Conservation (phyloP, 2,329 filamentous ascomycete genomes). For the Diplodia intermedia region DNA sequence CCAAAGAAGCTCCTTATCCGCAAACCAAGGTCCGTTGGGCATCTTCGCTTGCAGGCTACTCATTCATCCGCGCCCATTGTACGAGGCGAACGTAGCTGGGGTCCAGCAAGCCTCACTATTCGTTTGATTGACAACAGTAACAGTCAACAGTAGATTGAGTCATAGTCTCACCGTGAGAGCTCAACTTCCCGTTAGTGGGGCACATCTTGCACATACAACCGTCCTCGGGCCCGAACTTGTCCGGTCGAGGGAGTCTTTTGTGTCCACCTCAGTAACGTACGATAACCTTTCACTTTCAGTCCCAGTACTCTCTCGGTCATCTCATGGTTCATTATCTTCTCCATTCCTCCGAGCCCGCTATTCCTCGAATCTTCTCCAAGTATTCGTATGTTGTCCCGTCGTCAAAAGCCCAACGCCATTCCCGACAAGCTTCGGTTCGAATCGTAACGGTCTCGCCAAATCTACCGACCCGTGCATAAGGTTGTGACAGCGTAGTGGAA, state of each 20-base stretch:
- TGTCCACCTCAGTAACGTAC: background rate
- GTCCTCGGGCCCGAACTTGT: background rate
- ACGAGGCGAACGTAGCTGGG: conserved; percentile 14
- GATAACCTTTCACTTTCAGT: background rate
- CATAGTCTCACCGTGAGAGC: background rate
- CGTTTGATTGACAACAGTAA: background rate
- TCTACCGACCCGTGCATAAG: background rate
- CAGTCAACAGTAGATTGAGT: background rate
- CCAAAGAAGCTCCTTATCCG: background rate
- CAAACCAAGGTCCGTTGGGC: conserved; percentile 3
- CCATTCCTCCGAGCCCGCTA: background rate
- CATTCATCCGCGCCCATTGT: conserved; percentile 8
- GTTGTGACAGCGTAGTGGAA: background rate
- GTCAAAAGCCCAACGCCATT: background rate
- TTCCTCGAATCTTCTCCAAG: background rate
- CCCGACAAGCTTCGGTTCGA: background rate
- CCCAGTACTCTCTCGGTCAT: background rate
- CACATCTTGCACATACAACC: background rate
- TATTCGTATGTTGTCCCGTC: background rate
- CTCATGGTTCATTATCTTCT: background rate
- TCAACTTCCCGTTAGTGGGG: background rate
- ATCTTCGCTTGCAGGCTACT: background rate
- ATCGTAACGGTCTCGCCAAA: background rate
- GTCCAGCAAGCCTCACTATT: conserved; percentile 15
- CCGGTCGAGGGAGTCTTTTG: background rate